Evolutionary conservation across 2,329 filamentous ascomycete species (phyloP), one percentile per base, ranked within the genome.

Genomic region (Orbilia brochopaga): DNA sequence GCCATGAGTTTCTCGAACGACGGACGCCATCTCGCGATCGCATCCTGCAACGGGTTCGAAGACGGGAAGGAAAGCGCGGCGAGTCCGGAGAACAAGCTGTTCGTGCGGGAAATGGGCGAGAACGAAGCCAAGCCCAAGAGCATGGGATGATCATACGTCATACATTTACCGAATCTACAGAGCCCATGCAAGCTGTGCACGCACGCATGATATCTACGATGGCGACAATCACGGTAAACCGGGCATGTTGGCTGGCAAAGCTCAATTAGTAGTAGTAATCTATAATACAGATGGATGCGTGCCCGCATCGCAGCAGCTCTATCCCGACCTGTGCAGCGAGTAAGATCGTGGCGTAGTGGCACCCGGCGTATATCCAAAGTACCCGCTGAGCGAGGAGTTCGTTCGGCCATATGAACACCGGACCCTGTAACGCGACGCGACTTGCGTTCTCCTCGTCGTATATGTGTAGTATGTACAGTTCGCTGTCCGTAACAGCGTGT

Each of bases 101-200:
- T 90, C 78, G 85, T 99, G 27, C 84, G 93, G 69, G 91, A 96
- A 80, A 82, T 99, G 58, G 87, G 88, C 4, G 92, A 96, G 77
- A 90, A 86, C 7, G 94, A 99, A 81, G 92, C 92, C 2, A 92
- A 92, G 81, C 89, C 88, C 21, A 96, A 96, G 81, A 87, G 87
- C 3, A 83, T 86, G 48, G 92, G 91, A 81, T 88, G 78, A 13
- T 27, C 21, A n/a, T 15, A 48, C 19, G 21, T 2, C 44, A n/a
- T n/a, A n/a, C n/a, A n/a, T n/a, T n/a, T n/a, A n/a, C n/a, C n/a
- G n/a, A n/a, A n/a, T n/a, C n/a, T n/a, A n/a, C n/a, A n/a, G n/a
- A n/a, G n/a, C n/a, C n/a, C n/a, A n/a, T n/a, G n/a, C n/a, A n/a
- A n/a, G n/a, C n/a, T n/a, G n/a, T n/a, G n/a, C n/a, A n/a, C n/a